A percentile compares a stretch with the other conserved stretches of the same genome.
phyloP scores from a whole-genome alignment of 306 rosid genomes.

The Pyrus bretschneideri region DNA sequence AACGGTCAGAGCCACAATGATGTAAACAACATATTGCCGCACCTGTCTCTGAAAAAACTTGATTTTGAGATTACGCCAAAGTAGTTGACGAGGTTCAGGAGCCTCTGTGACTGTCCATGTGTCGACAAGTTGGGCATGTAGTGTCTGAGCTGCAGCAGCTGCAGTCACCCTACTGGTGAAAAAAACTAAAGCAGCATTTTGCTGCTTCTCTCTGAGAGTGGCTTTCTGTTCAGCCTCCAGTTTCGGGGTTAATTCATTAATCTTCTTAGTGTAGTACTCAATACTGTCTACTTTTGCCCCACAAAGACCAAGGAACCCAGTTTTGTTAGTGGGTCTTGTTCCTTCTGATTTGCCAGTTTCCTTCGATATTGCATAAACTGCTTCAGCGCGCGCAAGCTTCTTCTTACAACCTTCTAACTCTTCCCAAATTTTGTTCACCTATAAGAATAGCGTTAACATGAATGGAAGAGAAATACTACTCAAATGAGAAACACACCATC shows the following conservation, averaged over 20 bases:
- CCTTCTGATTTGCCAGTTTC: conserved; percentile 63
- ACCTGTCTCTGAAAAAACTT: conserved; percentile 49
- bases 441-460: conserved; percentile 12
- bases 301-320: conserved; percentile 66
- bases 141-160: conserved; percentile 83
- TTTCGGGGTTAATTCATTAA: conserved; percentile 45
- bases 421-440: conserved; percentile 69
- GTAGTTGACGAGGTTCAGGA: conserved; percentile 64
- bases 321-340: conserved; percentile 63
- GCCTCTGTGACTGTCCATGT: conserved; percentile 63
- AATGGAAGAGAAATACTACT: not conserved
- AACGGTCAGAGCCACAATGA: conserved; percentile 56
- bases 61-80: conserved; percentile 77
- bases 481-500: not conserved
- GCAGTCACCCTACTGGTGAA: conserved; percentile 63
- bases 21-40: conserved; percentile 60
- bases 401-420: conserved; percentile 65
- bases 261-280: conserved; percentile 51
- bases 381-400: conserved; percentile 71
- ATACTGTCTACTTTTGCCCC: conserved; percentile 82
- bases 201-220: conserved; percentile 85
- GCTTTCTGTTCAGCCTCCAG: conserved; percentile 73
- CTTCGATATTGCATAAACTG: conserved; percentile 48
- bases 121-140: conserved; percentile 72
- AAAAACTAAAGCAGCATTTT: conserved; percentile 64